phyloP scores from a whole-genome alignment of 2,329 filamentous ascomycete genomes.

The Fusarium nodosum region DNA sequence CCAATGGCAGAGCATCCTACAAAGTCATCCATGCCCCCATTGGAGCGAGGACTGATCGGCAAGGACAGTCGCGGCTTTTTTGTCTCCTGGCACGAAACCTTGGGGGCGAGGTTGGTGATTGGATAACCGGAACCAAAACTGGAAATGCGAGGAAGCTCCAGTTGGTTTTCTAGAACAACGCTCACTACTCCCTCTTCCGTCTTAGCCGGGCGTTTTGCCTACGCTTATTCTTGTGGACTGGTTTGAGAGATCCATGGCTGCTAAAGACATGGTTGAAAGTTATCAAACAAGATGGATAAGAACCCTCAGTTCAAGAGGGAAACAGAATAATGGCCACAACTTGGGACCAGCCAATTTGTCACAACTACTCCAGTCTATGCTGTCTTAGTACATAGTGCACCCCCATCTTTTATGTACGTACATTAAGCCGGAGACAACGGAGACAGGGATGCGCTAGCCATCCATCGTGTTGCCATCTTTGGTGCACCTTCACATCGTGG shows the following conservation, averaged over 20 bases:
- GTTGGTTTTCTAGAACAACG: constrained; percentile 46
- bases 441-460: constrained; percentile 28
- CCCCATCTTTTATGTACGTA: constrained; percentile 24
- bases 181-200: constrained; percentile 4
- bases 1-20: constrained; percentile 41
- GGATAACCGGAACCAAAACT: constrained; percentile 25
- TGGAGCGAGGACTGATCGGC: constrained; percentile 38
- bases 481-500: constrained; percentile 49
- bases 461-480: constrained; percentile 32
- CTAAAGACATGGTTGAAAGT: background rate
- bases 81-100: constrained; percentile 18
- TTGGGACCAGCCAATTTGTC: background rate
- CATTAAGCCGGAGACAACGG: constrained; percentile 20
- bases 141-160: constrained; percentile 36
- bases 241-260: background rate
- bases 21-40: constrained; percentile 26
- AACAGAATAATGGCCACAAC: constrained; percentile 2
- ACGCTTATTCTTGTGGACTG: background rate
- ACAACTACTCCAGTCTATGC: background rate
- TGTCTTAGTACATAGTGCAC: background rate
- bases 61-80: constrained; percentile 36
- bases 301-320: background rate
- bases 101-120: constrained; percentile 29
- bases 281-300: background rate
- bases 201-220: constrained; percentile 12